Percentiles rank a stretch among this genome's conserved stretches.
These are phyloP conservation scores for Taxawa tesnikishii DNA, from an alignment of 2,329 filamentous ascomycete species.

Conservation along the genomic window DNA sequence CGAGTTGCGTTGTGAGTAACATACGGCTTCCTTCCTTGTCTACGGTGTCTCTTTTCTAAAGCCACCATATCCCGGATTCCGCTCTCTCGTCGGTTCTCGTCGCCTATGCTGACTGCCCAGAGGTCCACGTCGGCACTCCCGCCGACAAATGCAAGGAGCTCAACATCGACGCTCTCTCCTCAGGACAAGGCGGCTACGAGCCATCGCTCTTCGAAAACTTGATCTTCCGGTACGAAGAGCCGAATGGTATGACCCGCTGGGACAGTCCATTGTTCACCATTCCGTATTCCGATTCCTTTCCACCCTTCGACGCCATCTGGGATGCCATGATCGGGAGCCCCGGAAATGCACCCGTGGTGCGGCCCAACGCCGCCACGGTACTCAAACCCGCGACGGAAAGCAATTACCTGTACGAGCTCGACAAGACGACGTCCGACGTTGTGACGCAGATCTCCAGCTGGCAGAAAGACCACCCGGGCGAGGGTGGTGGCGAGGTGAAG, in stretches of 20 bases:
- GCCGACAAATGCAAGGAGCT: conserved; percentile 43
- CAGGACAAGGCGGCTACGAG: conserved; percentile 33
- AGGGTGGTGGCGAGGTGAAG: conserved; percentile 41
- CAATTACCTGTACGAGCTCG: conserved; percentile 70
- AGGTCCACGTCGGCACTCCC: conserved; percentile 47
- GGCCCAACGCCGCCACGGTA: conserved; percentile 65
- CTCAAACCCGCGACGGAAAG: conserved; percentile 48
- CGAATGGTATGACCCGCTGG: conserved; percentile 75
- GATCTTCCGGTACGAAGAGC: conserved; percentile 74
- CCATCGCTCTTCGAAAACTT: conserved; percentile 63
- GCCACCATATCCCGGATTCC: conserved; percentile 11
- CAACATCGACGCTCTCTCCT: conserved; percentile 40
- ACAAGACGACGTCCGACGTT: conserved; percentile 66
- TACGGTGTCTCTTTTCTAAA: background rate
- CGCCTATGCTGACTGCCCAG: conserved; percentile 28
- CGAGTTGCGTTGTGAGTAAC: conserved; percentile 57
- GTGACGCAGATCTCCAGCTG: conserved; percentile 57
- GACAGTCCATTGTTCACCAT: conserved; percentile 73
- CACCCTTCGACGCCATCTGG: conserved; percentile 62
- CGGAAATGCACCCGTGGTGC: conserved; percentile 54
- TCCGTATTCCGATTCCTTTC: conserved; percentile 59
- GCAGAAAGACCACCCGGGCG: conserved; percentile 50
- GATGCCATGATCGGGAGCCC: conserved; percentile 50
- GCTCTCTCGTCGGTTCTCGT: conserved; percentile 40
- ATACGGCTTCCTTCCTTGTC: no score